Percentiles rank a stretch among this genome's conserved stretches.
Evolutionary conservation across 306 rosid genomes (phyloP).

Genomic region (Prunus salicina): DNA sequence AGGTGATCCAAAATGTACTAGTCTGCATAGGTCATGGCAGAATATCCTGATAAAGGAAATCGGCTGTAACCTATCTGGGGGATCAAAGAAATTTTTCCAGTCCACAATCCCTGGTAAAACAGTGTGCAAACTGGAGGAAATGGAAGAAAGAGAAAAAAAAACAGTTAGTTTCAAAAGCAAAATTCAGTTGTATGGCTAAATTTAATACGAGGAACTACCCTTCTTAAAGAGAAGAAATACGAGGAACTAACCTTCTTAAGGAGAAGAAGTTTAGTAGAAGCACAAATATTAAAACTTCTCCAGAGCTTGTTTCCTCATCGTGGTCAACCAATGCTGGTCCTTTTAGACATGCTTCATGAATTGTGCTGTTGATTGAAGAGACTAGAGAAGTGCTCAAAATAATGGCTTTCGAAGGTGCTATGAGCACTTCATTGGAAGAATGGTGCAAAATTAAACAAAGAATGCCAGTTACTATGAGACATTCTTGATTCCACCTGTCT

Average conservation of each 20-base stretch:
- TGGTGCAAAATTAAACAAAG: slow-evolving; percentile 73
- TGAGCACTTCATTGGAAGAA: slow-evolving; percentile 53
- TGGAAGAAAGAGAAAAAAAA: background rate
- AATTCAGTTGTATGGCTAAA: background rate
- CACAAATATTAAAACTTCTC: slow-evolving; percentile 52
- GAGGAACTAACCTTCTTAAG: slow-evolving; percentile 48
- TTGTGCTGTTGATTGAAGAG: slow-evolving; percentile 44
- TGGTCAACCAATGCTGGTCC: slow-evolving; percentile 81
- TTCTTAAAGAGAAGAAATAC: slow-evolving; percentile 56
- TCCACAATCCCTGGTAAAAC: slow-evolving; percentile 61
- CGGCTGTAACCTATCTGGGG: slow-evolving; percentile 40
- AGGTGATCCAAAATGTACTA: slow-evolving; percentile 79
- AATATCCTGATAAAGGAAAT: slow-evolving; percentile 53
- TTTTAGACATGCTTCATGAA: slow-evolving; percentile 54
- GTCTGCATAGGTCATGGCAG: slow-evolving; percentile 81
- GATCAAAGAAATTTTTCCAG: slow-evolving; percentile 67
- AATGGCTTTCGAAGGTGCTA: slow-evolving; percentile 71
- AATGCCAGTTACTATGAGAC: slow-evolving; percentile 56
- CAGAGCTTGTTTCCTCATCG: slow-evolving; percentile 53
- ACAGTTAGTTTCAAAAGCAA: slow-evolving; percentile 21
- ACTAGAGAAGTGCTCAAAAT: slow-evolving; percentile 52
- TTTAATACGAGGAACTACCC: slow-evolving; percentile 34
- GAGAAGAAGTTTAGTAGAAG: slow-evolving; percentile 74
- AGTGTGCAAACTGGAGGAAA: slow-evolving; percentile 52
- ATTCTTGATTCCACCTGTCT: slow-evolving; percentile 49